Percentiles rank a stretch among this genome's conserved stretches.
phyloP scores from a whole-genome alignment of 352 stramenopile genomes.

The Phytophthora cajani region DNA sequence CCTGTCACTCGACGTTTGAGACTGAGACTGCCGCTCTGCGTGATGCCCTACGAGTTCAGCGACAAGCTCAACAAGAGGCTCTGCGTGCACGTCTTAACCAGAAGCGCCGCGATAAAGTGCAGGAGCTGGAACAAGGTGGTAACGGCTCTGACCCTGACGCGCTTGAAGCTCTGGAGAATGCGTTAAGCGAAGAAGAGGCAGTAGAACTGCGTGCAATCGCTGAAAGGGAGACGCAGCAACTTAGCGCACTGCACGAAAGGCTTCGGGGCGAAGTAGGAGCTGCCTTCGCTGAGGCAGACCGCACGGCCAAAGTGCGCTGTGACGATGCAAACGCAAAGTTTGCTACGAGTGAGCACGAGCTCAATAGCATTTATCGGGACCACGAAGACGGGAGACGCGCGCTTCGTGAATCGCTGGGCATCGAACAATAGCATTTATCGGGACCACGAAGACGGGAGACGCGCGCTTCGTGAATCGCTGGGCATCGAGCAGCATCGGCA shows the following conservation, averaged over 20 bases:
- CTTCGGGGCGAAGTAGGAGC: slow-evolving; percentile 16
- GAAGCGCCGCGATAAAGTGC: slow-evolving; percentile 17
- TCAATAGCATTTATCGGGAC: slow-evolving; percentile 27
- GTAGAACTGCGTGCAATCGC: slow-evolving; percentile 11
- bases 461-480: slow-evolving; percentile 28
- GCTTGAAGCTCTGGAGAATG: slow-evolving; percentile 19
- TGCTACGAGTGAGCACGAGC: slow-evolving; percentile 16
- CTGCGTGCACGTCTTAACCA: slow-evolving; percentile 25
- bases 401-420: slow-evolving; percentile 26
- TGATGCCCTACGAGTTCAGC: slow-evolving; percentile 23
- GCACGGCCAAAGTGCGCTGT: slow-evolving; percentile 18
- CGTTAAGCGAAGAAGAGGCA: slow-evolving; percentile 11
- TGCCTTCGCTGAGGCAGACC: slow-evolving; percentile 28
- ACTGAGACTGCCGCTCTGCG: slow-evolving; percentile 28
- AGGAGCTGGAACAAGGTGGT: slow-evolving; percentile 11
- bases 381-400: slow-evolving; percentile 30
- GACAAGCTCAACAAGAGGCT: slow-evolving; percentile 27
- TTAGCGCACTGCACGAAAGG: slow-evolving; percentile 16
- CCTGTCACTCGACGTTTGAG: slow-evolving; percentile 38
- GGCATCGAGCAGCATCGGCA: slow-evolving; percentile 39
- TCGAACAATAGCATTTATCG: slow-evolving; percentile 29
- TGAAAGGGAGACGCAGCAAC: slow-evolving; percentile 13
- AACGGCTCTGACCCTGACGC: background rate
- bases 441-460: slow-evolving; percentile 33
- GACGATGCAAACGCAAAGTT: slow-evolving; percentile 20